Evolutionary conservation across 73 alveolate species (phyloP).

Genomic region (Effrenium voratum): DNA sequence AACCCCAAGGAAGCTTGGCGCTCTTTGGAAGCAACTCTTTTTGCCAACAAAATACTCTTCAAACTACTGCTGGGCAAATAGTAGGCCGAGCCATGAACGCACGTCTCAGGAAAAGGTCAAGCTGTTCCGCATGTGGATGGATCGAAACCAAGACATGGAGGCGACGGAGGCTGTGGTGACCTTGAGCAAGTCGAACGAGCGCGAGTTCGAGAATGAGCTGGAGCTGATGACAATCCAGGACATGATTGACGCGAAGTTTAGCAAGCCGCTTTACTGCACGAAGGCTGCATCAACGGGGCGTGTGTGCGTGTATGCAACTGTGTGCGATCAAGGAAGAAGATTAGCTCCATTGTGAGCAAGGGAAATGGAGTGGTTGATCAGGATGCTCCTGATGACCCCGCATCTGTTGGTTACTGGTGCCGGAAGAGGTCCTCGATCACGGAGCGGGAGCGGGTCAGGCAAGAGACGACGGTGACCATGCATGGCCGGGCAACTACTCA

Average conservation of each 20-base stretch:
- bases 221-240: not conserved
- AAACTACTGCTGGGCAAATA: not conserved
- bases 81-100: not conserved
- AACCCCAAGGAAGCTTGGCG: not conserved
- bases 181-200: not conserved
- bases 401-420: not conserved
- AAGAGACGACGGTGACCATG: too few relatives aligned
- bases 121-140: not conserved
- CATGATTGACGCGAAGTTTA: not conserved
- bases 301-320: not conserved
- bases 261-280: not conserved
- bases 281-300: not conserved
- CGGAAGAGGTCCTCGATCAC: not conserved
- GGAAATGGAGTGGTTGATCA: not conserved
- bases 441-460: too few relatives aligned
- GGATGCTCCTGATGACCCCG: not conserved
- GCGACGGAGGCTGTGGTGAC: not conserved
- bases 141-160: not conserved
- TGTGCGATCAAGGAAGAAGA: not conserved
- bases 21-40: not conserved
- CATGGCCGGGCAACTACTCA: too few relatives aligned
- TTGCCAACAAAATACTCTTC: not conserved
- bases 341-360: not conserved
- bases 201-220: not conserved
- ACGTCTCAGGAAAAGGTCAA: not conserved